These are phyloP conservation scores for Pythium aquatile DNA, from an alignment of 352 stramenopile genomes.

Conservation along the genomic window DNA sequence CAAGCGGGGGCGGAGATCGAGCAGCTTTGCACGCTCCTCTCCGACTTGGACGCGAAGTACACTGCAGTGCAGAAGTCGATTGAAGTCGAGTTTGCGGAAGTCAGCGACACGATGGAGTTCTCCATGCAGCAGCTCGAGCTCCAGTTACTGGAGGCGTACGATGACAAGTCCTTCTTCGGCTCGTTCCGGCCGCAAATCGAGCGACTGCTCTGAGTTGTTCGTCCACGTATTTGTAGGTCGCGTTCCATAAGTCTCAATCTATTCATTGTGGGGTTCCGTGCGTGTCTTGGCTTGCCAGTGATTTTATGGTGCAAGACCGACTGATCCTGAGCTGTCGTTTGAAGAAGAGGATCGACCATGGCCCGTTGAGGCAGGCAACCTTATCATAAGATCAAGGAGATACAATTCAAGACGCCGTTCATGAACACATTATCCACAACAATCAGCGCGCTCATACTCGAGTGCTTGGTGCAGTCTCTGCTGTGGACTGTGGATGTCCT, in stretches of 20 bases:
- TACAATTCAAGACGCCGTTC: too few relatives aligned
- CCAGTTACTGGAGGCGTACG: slow-evolving; percentile 1
- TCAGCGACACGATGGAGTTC: not conserved
- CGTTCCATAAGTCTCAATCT: too few relatives aligned
- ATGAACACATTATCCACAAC: too few relatives aligned
- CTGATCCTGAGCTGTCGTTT: too few relatives aligned
- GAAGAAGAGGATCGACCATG: too few relatives aligned
- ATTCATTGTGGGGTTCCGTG: too few relatives aligned
- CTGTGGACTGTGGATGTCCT: not conserved
- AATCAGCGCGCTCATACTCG: too few relatives aligned
- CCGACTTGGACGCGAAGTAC: slow-evolving; percentile 11
- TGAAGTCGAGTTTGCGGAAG: slow-evolving; percentile 5
- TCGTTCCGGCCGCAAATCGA: slow-evolving; percentile 15
- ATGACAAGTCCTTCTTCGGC: slow-evolving; percentile 14
- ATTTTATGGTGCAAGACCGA: too few relatives aligned
- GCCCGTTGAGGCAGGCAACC: too few relatives aligned
- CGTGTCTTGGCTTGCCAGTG: too few relatives aligned
- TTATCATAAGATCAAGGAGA: too few relatives aligned
- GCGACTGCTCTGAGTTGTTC: not conserved
- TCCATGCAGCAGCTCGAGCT: slow-evolving; percentile 12
- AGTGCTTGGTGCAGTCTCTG: not conserved
- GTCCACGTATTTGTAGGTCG: too few relatives aligned
- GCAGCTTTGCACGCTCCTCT: not conserved
- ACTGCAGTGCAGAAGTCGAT: not conserved
- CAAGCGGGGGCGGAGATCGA: slow-evolving; percentile 8